These are phyloP conservation scores for Lecanicillium sp. DNA, from an alignment of 2,329 filamentous ascomycete genomes.

Conservation along the genomic window DNA sequence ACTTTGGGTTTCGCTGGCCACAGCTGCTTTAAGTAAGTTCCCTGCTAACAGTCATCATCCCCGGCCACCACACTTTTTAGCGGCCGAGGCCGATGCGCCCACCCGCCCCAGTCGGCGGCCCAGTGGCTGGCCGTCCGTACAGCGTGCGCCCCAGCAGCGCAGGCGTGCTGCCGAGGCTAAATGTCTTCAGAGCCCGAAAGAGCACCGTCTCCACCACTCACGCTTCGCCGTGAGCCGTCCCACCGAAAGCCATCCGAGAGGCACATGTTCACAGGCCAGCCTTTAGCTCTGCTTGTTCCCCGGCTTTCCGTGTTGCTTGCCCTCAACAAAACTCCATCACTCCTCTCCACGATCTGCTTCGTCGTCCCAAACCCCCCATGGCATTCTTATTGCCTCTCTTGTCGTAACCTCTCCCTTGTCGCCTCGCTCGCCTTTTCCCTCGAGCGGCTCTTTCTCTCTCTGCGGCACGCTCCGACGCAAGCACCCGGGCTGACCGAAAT, in stretches of 20 bases:
- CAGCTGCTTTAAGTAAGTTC: background rate
- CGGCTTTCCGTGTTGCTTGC: slow-evolving; percentile 3
- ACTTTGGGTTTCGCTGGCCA: background rate
- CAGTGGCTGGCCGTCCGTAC: background rate
- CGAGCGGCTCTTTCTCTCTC: slow-evolving; percentile 2
- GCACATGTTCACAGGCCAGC: slow-evolving; percentile 8
- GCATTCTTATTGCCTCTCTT: background rate
- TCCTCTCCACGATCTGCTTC: background rate
- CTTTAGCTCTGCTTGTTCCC: slow-evolving; percentile 1
- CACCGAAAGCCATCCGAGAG: background rate
- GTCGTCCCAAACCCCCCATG: background rate
- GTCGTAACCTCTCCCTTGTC: slow-evolving; percentile 1
- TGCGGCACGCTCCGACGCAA: no score
- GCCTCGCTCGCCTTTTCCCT: background rate
- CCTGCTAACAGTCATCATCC: slow-evolving; percentile 5
- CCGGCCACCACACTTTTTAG: slow-evolving; percentile 5
- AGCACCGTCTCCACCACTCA: slow-evolving; percentile 5
- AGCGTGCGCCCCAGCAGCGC: background rate
- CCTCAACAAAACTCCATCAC: slow-evolving; percentile 6
- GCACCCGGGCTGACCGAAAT: no score
- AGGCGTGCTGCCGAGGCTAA: slow-evolving; percentile 15
- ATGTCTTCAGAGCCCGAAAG: slow-evolving; percentile 10
- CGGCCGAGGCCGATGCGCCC: slow-evolving; percentile 12
- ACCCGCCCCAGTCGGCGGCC: background rate
- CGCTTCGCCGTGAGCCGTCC: background rate